These are phyloP conservation scores for Rutstroemia sydowiana DNA, from an alignment of 2,329 filamentous ascomycete genomes.

Conservation along the genomic window DNA sequence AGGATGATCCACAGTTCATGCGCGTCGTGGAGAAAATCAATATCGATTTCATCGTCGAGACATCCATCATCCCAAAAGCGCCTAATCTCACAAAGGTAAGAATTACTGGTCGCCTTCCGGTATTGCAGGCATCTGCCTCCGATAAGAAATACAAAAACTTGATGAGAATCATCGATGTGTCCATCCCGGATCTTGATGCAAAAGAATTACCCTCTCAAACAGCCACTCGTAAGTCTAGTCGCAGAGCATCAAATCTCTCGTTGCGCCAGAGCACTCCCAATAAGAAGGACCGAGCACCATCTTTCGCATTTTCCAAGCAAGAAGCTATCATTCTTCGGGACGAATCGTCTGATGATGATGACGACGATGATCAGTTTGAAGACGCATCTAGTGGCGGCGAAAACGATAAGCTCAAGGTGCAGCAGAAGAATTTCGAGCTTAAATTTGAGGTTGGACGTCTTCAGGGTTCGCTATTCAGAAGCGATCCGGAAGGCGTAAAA, in stretches of 20 bases:
- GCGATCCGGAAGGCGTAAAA: conserved; percentile 69
- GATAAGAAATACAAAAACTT: conserved; percentile 95
- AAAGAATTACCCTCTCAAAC: conserved; percentile 31
- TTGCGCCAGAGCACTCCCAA: conserved; percentile 28
- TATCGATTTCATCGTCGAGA: conserved; percentile 92
- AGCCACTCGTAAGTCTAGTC: conserved; percentile 1
- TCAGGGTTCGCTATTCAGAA: conserved; percentile 84
- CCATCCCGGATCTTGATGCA: conserved; percentile 73
- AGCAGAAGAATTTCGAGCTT: conserved; percentile 91
- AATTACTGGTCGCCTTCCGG: conserved; percentile 83
- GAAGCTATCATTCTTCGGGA: conserved; percentile 70
- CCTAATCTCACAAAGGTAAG: conserved; percentile 88
- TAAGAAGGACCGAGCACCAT: conserved; percentile 49
- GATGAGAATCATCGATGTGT: conserved; percentile 94
- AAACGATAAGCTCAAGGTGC: conserved; percentile 58
- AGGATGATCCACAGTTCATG: conserved; percentile 61
- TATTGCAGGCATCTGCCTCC: conserved; percentile 85
- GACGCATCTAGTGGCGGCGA: conserved; percentile 53
- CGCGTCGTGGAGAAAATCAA: conserved; percentile 97
- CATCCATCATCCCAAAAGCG: conserved; percentile 93
- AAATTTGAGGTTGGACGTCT: conserved; percentile 93
- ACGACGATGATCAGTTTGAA: conserved; percentile 55
- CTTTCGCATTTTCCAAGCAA: conserved; percentile 65
- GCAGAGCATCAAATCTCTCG: conserved; percentile 11
- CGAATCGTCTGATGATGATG: conserved; percentile 49